Base-by-base conservation (phyloP, 2,329 filamentous ascomycete species). In the Monascus ruber region DNA sequence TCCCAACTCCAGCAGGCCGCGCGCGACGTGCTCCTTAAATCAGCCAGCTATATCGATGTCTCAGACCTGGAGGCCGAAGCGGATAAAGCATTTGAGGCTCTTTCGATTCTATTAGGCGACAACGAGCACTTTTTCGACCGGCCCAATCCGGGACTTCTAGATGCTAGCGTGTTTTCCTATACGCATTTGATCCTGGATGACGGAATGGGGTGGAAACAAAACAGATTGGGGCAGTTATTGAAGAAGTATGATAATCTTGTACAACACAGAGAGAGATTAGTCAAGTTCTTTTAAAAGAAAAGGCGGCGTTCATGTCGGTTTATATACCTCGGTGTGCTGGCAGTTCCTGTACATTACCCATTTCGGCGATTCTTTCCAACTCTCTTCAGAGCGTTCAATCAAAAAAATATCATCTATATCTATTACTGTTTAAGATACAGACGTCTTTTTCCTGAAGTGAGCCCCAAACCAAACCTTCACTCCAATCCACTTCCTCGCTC, bases 131-230 rank as follows among this genome's bases (percentile, higher is more conserved):
- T 83, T 58, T 82, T 81, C 52, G 71, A 66, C 4, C 56, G 59
- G 41, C 37, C 60, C 26, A 56, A 61, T 10, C 85, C 89, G 0
- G 77, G 79, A 0, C 55, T 89, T 24, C 89, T 96, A 50, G 91
- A 98, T 63, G 88, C 89, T 5, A 79, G 77, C 39, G 76, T 96
- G 2, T 96, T 95, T 64, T 80, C 86, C 3, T 98, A 95, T 61
- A 88, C 85, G 0, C 78, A 93, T 59, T 67, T 94, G 37, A 68
- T 96, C 38, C 63, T 94, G 37, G 77, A 83, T 43, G 71, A 78
- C 28, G 53, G 52, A 2, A 53, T 86, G 47, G 68, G 63, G 1
- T 88, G 84, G 83, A 68, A 66, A 42, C 76, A 84, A 41, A 72
- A 71, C 43, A 67, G 70, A 38, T 63, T 94, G 37, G 68, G 60